Percentiles rank a stretch among this genome's conserved stretches.
Evolutionary conservation across 352 stramenopile species (phyloP).

Genomic region (Peronospora destructor): DNA sequence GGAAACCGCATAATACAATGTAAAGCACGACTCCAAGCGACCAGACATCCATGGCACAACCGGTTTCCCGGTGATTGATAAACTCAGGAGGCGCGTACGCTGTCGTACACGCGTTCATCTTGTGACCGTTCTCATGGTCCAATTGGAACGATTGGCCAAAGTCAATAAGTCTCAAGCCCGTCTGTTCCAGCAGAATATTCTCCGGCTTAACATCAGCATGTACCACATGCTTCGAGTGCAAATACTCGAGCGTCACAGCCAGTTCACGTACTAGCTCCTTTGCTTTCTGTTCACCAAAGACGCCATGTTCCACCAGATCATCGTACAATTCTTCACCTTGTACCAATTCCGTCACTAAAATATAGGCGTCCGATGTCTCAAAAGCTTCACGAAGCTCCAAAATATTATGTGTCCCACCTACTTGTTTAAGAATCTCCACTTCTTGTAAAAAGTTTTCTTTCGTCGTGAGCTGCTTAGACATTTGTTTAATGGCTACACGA

Average conservation of each 20-base stretch:
- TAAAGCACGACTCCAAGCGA: conserved; percentile 51
- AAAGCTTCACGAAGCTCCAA: conserved; percentile 48
- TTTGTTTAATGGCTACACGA: conserved; percentile 48
- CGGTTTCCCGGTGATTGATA: conserved; percentile 19
- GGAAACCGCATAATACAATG: conserved; percentile 41
- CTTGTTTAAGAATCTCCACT: conserved; percentile 40
- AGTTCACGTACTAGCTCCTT: conserved; percentile 33
- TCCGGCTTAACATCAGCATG: conserved; percentile 54
- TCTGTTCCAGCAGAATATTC: conserved; percentile 43
- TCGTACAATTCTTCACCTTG: conserved; percentile 49
- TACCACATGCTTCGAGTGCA: conserved; percentile 42
- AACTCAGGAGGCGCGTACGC: conserved; percentile 44
- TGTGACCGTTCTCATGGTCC: conserved; percentile 9
- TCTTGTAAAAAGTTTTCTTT: conserved; percentile 51
- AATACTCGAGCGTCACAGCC: conserved; percentile 30
- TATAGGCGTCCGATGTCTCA: conserved; percentile 46
- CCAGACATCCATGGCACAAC: conserved; percentile 50
- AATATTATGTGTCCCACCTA: conserved; percentile 38
- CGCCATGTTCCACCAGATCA: conserved; percentile 35
- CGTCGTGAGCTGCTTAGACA: conserved; percentile 39
- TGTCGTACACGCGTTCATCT: conserved; percentile 26
- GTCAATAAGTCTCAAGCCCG: conserved; percentile 59
- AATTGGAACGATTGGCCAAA: conserved; percentile 69
- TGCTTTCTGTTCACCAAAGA: conserved; percentile 34
- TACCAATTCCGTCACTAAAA: conserved; percentile 53